Base-by-base conservation (phyloP, 1,139 yeast species). In the Saccharomyces uvarum region DNA sequence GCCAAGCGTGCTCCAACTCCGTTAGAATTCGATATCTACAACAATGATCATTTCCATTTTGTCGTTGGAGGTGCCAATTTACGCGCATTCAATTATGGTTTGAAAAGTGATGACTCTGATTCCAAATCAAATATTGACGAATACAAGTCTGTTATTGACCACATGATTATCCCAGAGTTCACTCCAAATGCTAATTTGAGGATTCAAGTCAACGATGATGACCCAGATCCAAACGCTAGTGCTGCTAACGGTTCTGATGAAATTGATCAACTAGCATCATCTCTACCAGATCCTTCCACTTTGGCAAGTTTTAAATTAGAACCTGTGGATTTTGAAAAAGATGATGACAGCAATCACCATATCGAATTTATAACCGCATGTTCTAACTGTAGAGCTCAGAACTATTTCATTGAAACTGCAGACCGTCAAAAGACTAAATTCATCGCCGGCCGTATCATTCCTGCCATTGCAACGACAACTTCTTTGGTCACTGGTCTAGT, bases 381-480 rank as follows among this genome's bases (percentile, higher is more conserved):
- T 26, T 91, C 98, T 2, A 93, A 93, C 71, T 83, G 96, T 73
- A 84, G 99, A 71, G 99, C 99, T 32, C 76, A 84, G 71, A 93
- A 91, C 73, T 93, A 95, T 70, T 80, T 84, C 48, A 91, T 93
- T 65, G 93, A 86, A 64, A 72, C 86, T 59, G 93, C 86, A 31
- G 95, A 85, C 68, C 81, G 81, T 56, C 80, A 80, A 53, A 86
- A 84, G 73, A 87, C 95, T 32, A 87, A 87, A 69, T 85, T 86
- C 61, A 86, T 86, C 69, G 95, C 95, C 14, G 98, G 98, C 54
- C 85, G 95, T 72, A 93, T 93, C 62, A 91, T 93, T 62, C 99
- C 99, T 11, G 99, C 99, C 16, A 93, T 93, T 76, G 99, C 99
- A 42, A 93, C 99, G 1, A 95, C 99, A 4, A 93, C 99, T 21